Conservation (phyloP, 1,284 basidiomycete species). For the Singerocomus inundabilis region DNA sequence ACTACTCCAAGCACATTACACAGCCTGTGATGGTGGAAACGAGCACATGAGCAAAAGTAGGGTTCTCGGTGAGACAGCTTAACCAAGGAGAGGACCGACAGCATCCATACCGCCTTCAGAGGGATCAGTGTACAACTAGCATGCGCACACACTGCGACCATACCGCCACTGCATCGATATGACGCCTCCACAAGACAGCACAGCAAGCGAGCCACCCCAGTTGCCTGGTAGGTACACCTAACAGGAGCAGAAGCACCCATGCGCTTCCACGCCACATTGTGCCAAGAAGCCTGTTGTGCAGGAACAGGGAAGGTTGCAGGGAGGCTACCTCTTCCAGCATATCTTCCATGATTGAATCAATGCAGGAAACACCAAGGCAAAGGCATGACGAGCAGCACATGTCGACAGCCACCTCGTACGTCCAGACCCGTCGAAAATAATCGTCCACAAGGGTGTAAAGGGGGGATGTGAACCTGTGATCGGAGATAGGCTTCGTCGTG, state of each 20-base stretch:
- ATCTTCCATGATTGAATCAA: constrained; percentile 12
- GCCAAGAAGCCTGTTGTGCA: constrained; percentile 15
- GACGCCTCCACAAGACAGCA: constrained; percentile 3
- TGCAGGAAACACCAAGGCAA: constrained; percentile 10
- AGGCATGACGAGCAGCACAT: constrained; percentile 1
- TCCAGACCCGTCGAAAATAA: constrained; percentile 57
- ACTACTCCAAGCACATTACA: constrained; percentile 71
- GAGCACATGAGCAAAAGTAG: constrained; percentile 2
- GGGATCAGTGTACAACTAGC: constrained; percentile 3
- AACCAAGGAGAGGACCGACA: not conserved
- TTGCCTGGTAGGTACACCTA: not conserved
- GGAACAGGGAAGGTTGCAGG: constrained; percentile 5
- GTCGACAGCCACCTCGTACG: constrained; percentile 44
- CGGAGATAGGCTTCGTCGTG: constrained; percentile 35
- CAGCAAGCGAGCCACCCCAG: constrained; percentile 3
- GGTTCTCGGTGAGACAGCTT: not conserved
- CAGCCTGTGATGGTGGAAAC: constrained; percentile 65
- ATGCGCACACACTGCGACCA: constrained; percentile 4
- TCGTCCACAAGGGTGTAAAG: constrained; percentile 52
- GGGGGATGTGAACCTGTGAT: constrained; percentile 32
- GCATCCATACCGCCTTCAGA: not conserved
- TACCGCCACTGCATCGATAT: constrained; percentile 10
- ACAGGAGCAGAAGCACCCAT: constrained; percentile 27
- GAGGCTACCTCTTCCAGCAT: constrained; percentile 18
- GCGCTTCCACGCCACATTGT: constrained; percentile 16